Evolutionary conservation across 306 rosid genomes (phyloP), one percentile per base, ranked within the genome.

Genomic region (Comarum palustre): DNA sequence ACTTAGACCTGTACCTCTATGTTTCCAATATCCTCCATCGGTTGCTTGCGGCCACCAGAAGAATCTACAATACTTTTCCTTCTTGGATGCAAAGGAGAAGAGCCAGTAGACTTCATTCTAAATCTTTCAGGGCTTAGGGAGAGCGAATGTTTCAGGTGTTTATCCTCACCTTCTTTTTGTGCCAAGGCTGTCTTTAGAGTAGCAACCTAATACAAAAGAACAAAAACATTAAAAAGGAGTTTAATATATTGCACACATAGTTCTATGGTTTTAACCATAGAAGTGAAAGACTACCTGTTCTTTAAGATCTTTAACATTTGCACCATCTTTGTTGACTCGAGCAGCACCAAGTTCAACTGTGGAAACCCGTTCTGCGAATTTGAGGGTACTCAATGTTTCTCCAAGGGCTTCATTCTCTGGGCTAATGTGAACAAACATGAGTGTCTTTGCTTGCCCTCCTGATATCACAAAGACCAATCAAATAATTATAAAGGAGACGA

Each of bases 391-490:
- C 24, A 91, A 68, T 55, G 97, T 91, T 81, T 95, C 99, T 84
- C 89, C 96, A 4, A 90, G 75, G 69, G 96, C 87, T 3, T 91
- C 96, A 71, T 51, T 81, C 82, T 91, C 99, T 0, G 99, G 97
- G 85, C 96, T 95, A 65, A 91, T 82, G 64, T 92, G 97, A 79
- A 92, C 96, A 82, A 95, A 95, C 96, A 95, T 87, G 42, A 95
- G 97, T 46, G 97, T 91, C 84, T 91, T 95, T 0, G 97, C 96
- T 73, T 95, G 92, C 42, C 99, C 97, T 20, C 97, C 97, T 91
- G 85, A 72, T 62, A 48, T 19, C 0, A 38, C 4, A 45, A 62
- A 65, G 68, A 60, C 5, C 58, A 72, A 64, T 42, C 72, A 36
- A 55, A 68, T 76, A 31, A 41, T 50, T 66, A 65, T 38, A 70